Evolutionary conservation across 1,284 basidiomycete genomes (phyloP), one percentile per base, ranked within the genome.

Genomic region (Fomitopsis pinicola): DNA sequence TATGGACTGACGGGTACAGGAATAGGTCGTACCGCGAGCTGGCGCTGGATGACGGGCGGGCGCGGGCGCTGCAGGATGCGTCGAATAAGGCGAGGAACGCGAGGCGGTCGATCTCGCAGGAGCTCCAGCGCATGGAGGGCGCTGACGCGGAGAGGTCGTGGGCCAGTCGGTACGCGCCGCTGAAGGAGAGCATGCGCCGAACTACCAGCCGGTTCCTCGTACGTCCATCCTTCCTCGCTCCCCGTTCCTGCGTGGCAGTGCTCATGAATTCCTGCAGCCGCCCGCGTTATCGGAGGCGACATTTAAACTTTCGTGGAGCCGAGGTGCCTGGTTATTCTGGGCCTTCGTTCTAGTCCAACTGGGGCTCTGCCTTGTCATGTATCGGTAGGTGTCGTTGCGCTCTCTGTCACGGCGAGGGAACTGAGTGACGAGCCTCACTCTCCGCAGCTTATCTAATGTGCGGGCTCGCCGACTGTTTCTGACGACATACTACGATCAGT

Each of bases 401-500:
- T 48, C 35, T 52, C 52, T 42, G n/a, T 22, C 45, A 44, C 4
- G 42, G 26, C 28, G 15, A 44, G 42, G 54, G 26, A 38, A 12
- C 3, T 45, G n/a, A 55, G 33, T 28, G 54, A 52, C 28, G 67
- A 68, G 57, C 50, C 64, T 9, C 55, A 61, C 5, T 48, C 30
- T 46, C 54, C 40, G 22, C 30, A 81, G 81, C 66, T 75, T 78
- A 57, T 76, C 76, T 58, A 71, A 72, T 42, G 64, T 69, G 53
- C 73, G 78, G 61, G 80, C 81, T 55, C 75, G 68, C 63, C 74
- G 76, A 38, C 71, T 81, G 54, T 84, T 84, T 68, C 73, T 83
- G 61, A 82, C 80, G 61, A 83, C 82, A 62, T 91, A 89, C 67
- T 89, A 87, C 68, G 88, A 91, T 69, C 85, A 89, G 59, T 85